Conservation (phyloP, 768 basidiomycete species). For the Gloeostereum incarnatum region DNA sequence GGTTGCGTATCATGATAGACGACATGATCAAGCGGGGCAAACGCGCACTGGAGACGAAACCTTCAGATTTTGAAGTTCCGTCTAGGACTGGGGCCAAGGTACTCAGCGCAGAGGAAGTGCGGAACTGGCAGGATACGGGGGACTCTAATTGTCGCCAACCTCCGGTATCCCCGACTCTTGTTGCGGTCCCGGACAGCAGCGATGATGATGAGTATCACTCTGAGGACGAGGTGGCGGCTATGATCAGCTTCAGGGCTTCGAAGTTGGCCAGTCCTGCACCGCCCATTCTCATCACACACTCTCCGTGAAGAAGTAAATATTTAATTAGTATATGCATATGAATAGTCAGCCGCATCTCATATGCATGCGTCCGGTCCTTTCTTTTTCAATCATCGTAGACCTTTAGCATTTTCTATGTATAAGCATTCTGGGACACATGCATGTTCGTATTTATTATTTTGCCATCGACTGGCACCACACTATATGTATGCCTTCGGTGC, state of each 20-base stretch:
- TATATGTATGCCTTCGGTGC: no score
- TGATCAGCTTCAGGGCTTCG: slow-evolving; percentile 20
- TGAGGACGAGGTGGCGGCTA: slow-evolving; percentile 33
- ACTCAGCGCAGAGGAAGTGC: slow-evolving; percentile 63
- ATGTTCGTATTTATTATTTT: no score
- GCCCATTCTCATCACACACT: slow-evolving; percentile 28
- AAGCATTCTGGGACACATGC: no score
- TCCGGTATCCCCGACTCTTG: not conserved
- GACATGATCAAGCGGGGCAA: slow-evolving; percentile 47
- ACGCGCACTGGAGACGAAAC: slow-evolving; percentile 50
- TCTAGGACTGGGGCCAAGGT: slow-evolving; percentile 51
- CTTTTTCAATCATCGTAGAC: no score
- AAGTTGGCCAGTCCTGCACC: slow-evolving; percentile 17
- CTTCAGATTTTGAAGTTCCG: slow-evolving; percentile 37
- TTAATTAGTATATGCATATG: slow-evolving; percentile 4
- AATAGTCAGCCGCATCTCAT: no score
- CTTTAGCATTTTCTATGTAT: no score
- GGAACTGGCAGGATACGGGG: slow-evolving; percentile 40
- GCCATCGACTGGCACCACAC: no score
- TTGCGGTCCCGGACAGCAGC: slow-evolving; percentile 9
- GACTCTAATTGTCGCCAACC: slow-evolving; percentile 8
- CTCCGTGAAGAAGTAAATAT: slow-evolving; percentile 12
- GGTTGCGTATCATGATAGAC: slow-evolving; percentile 59
- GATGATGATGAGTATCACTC: slow-evolving; percentile 13
- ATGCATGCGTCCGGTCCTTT: no score